Evolutionary conservation across 2,329 filamentous ascomycete genomes (phyloP), one percentile per base, ranked within the genome.

Genomic region (Xylariomycetidae sp.): DNA sequence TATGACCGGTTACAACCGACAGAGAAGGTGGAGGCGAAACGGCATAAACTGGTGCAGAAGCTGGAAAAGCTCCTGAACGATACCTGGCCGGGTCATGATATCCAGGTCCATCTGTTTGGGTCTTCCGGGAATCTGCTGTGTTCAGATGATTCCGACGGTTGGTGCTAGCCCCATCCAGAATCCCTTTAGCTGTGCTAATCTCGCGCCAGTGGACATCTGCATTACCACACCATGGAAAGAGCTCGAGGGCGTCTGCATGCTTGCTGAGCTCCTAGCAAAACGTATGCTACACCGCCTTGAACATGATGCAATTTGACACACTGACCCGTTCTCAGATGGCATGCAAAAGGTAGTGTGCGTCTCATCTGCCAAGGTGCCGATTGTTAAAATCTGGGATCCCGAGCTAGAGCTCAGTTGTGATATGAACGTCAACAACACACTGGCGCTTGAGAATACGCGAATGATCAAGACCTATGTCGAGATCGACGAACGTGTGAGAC

Each of bases 401-500:
- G 87, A 95, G 58, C 69, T 95, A 37, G 70, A 81, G 44, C 70
- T 98, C 31, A 85, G 88, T 12, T 95, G 89, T 59, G 92, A 98
- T 57, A 92, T 98, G 82, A 98, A 98, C 50, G 89, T 98, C 64
- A 98, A 98, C 66, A 98, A 96, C 52, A 92, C 89, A 1, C 63
- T 93, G 33, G 92, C 92, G 4, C 68, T 98, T 40, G 89, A 96
- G 59, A 98, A 98, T 53, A 98, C 92, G 10, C 79, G 89, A 31
- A 94, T 98, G 89, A 92, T 98, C 50, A 86, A 89, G 56, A 95
- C 88, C 1, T 98, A 98, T 61, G 87, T 98, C 40, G 81, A 93
- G 53, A 82, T 93, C 37, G 92, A 98, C 59, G 79, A 88, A 24
- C 80, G 92, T 40, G 87, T 98, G 35, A 79, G 92, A 26, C 88